These are phyloP conservation scores for Fraxinus cuspidata DNA, from an alignment of 257 asterid genomes.

Conservation along the genomic window DNA sequence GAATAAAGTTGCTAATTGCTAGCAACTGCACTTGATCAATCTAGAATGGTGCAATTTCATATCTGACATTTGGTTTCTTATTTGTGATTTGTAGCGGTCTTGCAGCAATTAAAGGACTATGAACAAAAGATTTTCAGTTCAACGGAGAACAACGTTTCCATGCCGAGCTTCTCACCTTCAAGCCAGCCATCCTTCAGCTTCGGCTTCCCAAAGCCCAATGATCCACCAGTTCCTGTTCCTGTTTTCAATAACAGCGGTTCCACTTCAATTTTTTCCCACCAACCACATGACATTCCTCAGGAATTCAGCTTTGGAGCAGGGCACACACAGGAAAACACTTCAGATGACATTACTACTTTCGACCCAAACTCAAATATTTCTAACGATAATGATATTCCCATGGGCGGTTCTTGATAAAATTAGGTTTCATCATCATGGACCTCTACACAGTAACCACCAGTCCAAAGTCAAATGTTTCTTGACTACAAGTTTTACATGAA, in stretches of 20 bases:
- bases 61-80: slow-evolving; percentile 25
- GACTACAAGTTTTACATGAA: not conserved
- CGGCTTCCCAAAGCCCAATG: slow-evolving; percentile 15
- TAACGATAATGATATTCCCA: slow-evolving; percentile 9
- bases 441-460: not conserved
- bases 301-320: slow-evolving; percentile 14
- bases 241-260: slow-evolving; percentile 7
- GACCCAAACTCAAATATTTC: not conserved
- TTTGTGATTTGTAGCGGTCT: slow-evolving; percentile 48
- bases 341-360: not conserved
- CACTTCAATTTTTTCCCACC: slow-evolving; percentile 14
- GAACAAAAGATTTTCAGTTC: slow-evolving; percentile 62
- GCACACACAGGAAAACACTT: not conserved
- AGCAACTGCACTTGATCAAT: not conserved
- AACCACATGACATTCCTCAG: not conserved
- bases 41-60: not conserved
- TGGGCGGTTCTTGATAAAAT: slow-evolving; percentile 15
- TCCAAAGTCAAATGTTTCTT: not conserved
- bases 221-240: slow-evolving; percentile 6
- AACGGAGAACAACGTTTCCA: not conserved
- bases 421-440: not conserved
- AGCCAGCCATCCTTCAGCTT: slow-evolving; percentile 8
- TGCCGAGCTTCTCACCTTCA: not conserved
- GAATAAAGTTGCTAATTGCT: not conserved
- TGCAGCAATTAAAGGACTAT: slow-evolving; percentile 70